Evolutionary conservation across 1,284 basidiomycete genomes (phyloP).

Genomic region (Cerioporus squamosus): DNA sequence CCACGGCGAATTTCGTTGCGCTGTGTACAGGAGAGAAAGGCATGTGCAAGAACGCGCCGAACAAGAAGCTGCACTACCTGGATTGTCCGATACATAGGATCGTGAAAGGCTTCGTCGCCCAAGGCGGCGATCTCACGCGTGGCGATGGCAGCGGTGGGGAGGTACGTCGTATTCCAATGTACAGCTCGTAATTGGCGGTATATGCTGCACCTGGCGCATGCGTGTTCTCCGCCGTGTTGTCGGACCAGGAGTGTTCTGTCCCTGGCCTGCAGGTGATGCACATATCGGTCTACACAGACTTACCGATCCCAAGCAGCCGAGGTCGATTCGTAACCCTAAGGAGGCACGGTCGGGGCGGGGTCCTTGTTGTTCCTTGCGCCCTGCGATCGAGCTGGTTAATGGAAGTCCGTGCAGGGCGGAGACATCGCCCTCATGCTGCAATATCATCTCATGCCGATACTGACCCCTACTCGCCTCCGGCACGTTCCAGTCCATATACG

Average conservation of each 20-base stretch:
- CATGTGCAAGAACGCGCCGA: constrained; percentile 50
- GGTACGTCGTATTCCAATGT: constrained; percentile 30
- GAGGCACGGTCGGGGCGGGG: no score
- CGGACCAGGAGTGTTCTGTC: no score
- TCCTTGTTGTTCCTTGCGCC: no score
- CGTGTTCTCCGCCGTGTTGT: no score
- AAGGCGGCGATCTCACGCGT: constrained; percentile 55
- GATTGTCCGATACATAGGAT: constrained; percentile 49
- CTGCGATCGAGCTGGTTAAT: background rate
- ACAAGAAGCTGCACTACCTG: constrained; percentile 48
- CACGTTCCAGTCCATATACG: constrained; percentile 46
- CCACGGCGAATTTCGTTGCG: constrained; percentile 49
- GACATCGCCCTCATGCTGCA: no score
- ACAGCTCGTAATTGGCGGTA: no score
- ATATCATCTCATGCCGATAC: background rate
- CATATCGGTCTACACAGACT: no score
- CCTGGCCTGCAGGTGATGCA: no score
- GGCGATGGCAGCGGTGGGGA: constrained; percentile 56
- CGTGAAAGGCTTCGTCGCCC: constrained; percentile 50
- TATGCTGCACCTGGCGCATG: background rate
- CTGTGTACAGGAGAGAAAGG: constrained; percentile 53
- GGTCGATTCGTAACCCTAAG: no score
- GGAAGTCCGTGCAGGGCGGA: no score
- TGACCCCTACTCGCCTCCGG: background rate
- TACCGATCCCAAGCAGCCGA: no score